phyloP scores from a whole-genome alignment of 148 eudicot genomes.

The Vaccinium myrtillus region DNA sequence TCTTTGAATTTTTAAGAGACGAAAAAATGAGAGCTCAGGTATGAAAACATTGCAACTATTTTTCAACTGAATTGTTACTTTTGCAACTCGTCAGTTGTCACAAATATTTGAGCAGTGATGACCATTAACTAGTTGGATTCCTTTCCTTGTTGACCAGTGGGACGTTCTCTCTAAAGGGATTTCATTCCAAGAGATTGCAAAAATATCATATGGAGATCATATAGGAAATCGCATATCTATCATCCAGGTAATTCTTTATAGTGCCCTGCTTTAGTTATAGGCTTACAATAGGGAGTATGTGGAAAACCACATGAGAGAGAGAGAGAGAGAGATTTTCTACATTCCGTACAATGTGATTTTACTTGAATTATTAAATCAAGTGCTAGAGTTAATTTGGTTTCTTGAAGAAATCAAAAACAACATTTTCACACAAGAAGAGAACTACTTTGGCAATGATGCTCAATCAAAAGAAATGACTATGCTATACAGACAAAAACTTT shows the following conservation, averaged over 20 bases:
- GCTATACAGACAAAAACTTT: neutral
- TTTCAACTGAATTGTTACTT: neutral
- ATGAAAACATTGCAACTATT: neutral
- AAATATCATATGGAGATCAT: slow-evolving; percentile 34
- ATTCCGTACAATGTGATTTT: neutral
- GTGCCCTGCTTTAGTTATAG: neutral
- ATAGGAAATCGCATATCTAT: slow-evolving; percentile 44
- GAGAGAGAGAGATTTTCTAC: neutral
- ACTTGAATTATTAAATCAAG: neutral
- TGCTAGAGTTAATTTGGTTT: neutral
- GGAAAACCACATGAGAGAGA: neutral
- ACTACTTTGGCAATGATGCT: neutral
- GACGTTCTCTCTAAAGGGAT: slow-evolving; percentile 38
- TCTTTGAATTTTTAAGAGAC: slow-evolving; percentile 43
- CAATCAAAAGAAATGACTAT: neutral
- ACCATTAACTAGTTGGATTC: neutral
- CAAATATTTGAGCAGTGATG: neutral
- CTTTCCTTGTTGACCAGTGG: slow-evolving; percentile 39
- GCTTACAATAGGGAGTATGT: neutral
- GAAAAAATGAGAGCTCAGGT: slow-evolving; percentile 45
- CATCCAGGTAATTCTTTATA: slow-evolving; percentile 37
- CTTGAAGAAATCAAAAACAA: neutral
- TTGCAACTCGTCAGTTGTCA: neutral
- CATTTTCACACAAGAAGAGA: neutral
- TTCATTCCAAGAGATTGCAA: slow-evolving; percentile 32